Evolutionary conservation across 441 rosid species (phyloP), one percentile per base, ranked within the genome.

Genomic region (Syzygium syzygioides): DNA sequence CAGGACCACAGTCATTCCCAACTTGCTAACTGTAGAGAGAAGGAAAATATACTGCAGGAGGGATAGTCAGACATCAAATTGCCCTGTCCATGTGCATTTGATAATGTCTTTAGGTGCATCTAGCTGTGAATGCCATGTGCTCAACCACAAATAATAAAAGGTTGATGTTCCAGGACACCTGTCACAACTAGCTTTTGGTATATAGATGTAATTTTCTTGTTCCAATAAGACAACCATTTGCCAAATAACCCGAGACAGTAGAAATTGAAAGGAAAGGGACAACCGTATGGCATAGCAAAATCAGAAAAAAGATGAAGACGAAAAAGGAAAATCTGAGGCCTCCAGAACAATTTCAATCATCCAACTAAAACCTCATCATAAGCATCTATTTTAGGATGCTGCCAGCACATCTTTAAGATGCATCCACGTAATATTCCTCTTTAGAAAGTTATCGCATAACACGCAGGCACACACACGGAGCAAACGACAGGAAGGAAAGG

Each of bases 391-490:
- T 76, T 76, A 76, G 52, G 83, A 76, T 23, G 53, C 12, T 45
- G 48, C 9, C 48, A 45, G 48, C 48, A 45, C 48, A 45, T 45
- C 9, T 45, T 45, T 45, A 45, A 45, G n/a, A 76, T 41, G 18
- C 11, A 48, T 23, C 83, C n/a, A 23, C 8, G 50, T 23, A 76
- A 41, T 23, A 76, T 41, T 76, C 83, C 83, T 41, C n/a, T 76
- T 76, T 13, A 76, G 83, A 76, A 76, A 76, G 83, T 76, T 23
- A 32, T 76, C 6, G 83, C 83, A 76, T 14, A 17, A 76, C n/a
- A 30, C 0, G 17, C 14, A 53, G 17, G 50, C 0, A 1, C 10
- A 3, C 45, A 25, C 19, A n/a, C 5, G 11, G 59, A 34, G 10
- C 2, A 32, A 85, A 85, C 18, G 34, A 55, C 53, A 85, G 45